phyloP scores from a whole-genome alignment of 2,329 filamentous ascomycete genomes.

The Geosmithia morbida region DNA sequence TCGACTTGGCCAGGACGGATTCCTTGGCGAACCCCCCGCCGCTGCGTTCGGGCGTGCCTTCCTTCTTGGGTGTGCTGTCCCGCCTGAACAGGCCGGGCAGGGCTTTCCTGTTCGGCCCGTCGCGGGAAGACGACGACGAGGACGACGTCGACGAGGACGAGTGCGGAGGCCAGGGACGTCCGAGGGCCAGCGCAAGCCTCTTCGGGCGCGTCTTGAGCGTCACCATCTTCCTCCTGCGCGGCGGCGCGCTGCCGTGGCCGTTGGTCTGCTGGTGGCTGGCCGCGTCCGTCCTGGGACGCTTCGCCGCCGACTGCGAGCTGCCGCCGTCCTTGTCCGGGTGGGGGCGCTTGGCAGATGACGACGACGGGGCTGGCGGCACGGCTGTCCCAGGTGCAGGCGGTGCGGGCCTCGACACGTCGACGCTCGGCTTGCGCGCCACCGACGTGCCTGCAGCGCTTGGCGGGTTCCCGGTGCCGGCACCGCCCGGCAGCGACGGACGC shows the following conservation, averaged over 20 bases:
- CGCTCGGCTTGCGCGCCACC: not conserved
- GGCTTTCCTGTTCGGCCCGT: conserved; percentile 12
- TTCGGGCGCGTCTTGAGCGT: conserved; percentile 19
- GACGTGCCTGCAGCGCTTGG: not conserved
- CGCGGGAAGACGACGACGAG: conserved; percentile 5
- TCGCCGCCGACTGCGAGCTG: conserved; percentile 16
- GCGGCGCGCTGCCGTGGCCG: conserved; percentile 4
- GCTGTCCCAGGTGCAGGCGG: not conserved
- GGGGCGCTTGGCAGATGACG: conserved; percentile 16
- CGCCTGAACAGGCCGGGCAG: conserved; percentile 11
- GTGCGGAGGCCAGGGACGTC: conserved; percentile 3
- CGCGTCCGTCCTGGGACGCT: conserved; percentile 21
- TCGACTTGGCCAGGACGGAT: no score
- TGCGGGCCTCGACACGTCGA: not conserved
- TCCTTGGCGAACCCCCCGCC: no score
- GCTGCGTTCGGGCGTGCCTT: not conserved
- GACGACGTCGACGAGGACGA: not conserved
- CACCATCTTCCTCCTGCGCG: conserved; percentile 18
- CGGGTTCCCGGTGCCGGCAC: not conserved
- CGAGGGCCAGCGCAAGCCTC: conserved; percentile 19
- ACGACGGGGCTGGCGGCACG: conserved; percentile 3
- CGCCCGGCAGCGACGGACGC: conserved; percentile 6
- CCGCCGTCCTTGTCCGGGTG: conserved; percentile 21
- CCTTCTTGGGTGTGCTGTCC: not conserved
- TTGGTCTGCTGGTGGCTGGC: conserved; percentile 3